Percentiles rank a stretch among this genome's conserved stretches.
Evolutionary conservation across 2,329 filamentous ascomycete species (phyloP).

Genomic region (Ascomycota sp.): DNA sequence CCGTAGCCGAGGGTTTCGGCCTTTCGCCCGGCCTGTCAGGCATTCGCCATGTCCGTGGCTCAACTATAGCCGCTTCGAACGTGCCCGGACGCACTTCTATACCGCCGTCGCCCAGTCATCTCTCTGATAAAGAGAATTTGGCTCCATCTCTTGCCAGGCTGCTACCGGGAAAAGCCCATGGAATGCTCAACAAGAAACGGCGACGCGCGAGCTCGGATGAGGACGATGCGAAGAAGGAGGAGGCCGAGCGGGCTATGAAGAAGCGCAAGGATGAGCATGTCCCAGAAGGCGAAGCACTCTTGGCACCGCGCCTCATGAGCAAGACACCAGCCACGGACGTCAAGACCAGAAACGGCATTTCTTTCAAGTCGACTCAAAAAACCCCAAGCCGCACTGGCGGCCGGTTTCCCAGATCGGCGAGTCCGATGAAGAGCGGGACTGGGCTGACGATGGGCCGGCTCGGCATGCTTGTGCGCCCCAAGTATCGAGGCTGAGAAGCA

Average conservation of each 20-base stretch:
- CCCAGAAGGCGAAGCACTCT: conserved; percentile 29
- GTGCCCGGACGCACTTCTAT: conserved; percentile 38
- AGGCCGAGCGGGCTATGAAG: conserved; percentile 31
- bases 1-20: conserved; percentile 32
- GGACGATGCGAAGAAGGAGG: conserved; percentile 30
- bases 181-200: conserved; percentile 46
- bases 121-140: conserved; percentile 35
- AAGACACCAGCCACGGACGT: conserved; percentile 13
- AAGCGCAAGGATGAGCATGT: conserved; percentile 32
- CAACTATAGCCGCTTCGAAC: conserved; percentile 18
- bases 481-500: conserved; percentile 24
- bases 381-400: conserved; percentile 5
- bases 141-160: conserved; percentile 16
- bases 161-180: conserved; percentile 33
- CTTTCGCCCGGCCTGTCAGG: conserved; percentile 37
- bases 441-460: conserved; percentile 37
- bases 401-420: conserved; percentile 12
- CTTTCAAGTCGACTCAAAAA: too few species aligned
- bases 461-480: conserved; percentile 40
- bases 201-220: conserved; percentile 35
- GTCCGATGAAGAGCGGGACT: conserved; percentile 29
- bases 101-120: conserved; percentile 10
- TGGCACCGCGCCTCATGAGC: conserved; percentile 25
- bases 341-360: too few species aligned
- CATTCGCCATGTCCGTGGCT: conserved; percentile 37